Conservation (phyloP, 2,329 filamentous ascomycete species). For the Aspergillus intermedius region DNA sequence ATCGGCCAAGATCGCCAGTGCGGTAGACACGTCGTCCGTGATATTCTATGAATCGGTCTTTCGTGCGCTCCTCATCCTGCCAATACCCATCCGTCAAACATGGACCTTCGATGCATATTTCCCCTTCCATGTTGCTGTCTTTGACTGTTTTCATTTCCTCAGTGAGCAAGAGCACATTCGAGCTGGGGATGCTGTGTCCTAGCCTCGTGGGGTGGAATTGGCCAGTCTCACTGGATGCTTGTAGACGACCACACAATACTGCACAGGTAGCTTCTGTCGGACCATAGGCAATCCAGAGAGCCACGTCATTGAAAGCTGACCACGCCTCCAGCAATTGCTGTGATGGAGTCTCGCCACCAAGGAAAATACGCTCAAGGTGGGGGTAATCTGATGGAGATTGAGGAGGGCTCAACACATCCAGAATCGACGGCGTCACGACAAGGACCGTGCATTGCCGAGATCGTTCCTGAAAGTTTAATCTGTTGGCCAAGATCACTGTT, state of each 20-base stretch:
- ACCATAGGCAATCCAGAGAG: conserved; percentile 11
- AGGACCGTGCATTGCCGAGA: conserved; percentile 4
- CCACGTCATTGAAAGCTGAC: background rate
- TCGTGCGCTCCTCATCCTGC: conserved; percentile 10
- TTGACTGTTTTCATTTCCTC: conserved; percentile 1
- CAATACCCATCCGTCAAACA: conserved; percentile 18
- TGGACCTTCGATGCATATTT: conserved; percentile 17
- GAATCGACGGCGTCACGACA: conserved; percentile 6
- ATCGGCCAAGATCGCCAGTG: conserved; percentile 11
- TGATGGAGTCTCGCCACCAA: conserved; percentile 10
- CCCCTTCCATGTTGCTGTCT: conserved; percentile 9
- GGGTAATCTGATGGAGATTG: conserved; percentile 1
- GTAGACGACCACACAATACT: conserved; percentile 6
- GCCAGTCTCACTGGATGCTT: conserved; percentile 2
- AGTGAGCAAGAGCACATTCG: conserved; percentile 7
- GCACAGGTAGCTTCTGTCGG: conserved; percentile 9
- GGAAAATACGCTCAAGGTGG: conserved; percentile 2
- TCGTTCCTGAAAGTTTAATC: conserved; percentile 1
- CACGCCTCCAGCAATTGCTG: conserved; percentile 5
- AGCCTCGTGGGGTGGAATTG: conserved; percentile 9
- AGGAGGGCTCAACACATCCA: conserved; percentile 4
- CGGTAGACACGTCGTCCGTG: conserved; percentile 14
- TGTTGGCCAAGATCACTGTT: conserved; percentile 9
- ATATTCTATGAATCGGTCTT: conserved; percentile 11
- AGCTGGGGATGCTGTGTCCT: background rate